Evolutionary conservation across 139 green algal genomes (phyloP), one percentile per base, ranked within the genome.

Genomic region (Haematococcus sp.): DNA sequence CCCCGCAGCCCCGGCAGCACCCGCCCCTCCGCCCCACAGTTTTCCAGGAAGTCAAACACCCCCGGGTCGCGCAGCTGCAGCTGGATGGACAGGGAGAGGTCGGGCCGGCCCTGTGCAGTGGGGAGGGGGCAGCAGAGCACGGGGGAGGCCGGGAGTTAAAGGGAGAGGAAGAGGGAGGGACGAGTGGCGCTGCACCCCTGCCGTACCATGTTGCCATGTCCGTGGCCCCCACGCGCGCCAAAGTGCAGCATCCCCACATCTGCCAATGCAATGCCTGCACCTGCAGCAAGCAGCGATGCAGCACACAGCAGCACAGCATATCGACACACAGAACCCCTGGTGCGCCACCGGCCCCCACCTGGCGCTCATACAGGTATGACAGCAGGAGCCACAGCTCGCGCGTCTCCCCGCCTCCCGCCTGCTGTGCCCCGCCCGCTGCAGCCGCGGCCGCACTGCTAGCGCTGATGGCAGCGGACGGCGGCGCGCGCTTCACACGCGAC

Each of bases 341-440:
- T 28, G 23, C 40, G 7, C 40, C 40, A 19, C 40, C 7, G 7
- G 40, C 40, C 40, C 58, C 46, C 20, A 79, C 79, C 79, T 86
- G 80, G 13, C 60, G 75, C 49, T 89, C 78, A 80, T 97, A 97
- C 71, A 97, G 84, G 76, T 89, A 83, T 9, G 89, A 90, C 40
- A 96, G 81, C 28, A 87, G 85, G 66, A 92, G 83, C 81, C 88
- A 84, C 70, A 96, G 78, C 44, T 68, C 68, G 2, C 73, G 73
- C 22, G 55, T 86, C n/a, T 80, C 79, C 11, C 73, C 78, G 1
- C 72, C 81, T n/a, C 1, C 40, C 65, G 19, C 63, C 67, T 31
- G 69, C 40, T 49, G 40, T 11, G 7, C 7, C 40, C 7, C 40
- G 40, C 40, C 40, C 40, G 40, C 40, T 11, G 40, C 40, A 49